Percentiles rank a stretch among this genome's conserved stretches.
Evolutionary conservation across 352 stramenopile genomes (phyloP).

Genomic region (Globisporangium spinosum): DNA sequence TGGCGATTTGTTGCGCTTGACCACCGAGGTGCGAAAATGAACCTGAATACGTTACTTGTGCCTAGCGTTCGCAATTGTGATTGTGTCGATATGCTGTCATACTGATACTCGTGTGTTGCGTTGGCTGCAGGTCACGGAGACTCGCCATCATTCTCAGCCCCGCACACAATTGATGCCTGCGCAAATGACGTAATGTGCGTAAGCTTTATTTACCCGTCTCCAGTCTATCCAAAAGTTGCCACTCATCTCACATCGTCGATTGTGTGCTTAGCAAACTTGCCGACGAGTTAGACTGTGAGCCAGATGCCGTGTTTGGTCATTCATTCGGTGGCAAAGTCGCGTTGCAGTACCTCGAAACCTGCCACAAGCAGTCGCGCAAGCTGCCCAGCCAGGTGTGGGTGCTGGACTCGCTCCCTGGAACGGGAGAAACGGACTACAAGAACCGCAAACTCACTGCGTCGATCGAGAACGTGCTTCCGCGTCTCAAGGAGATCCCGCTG

Average conservation of each 20-base stretch:
- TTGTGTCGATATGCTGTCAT: neutral
- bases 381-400: constrained; percentile 64
- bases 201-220: neutral
- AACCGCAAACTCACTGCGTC: constrained; percentile 58
- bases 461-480: constrained; percentile 66
- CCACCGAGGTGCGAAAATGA: constrained; percentile 43
- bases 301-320: constrained; percentile 63
- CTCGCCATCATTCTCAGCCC: constrained; percentile 56
- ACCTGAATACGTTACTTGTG: neutral
- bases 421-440: constrained; percentile 56
- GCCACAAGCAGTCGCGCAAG: constrained; percentile 33
- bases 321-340: constrained; percentile 83
- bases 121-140: constrained; percentile 54
- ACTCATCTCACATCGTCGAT: neutral
- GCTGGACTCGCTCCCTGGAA: constrained; percentile 66
- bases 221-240: neutral
- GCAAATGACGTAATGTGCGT: constrained; percentile 66
- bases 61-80: neutral
- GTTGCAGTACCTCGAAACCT: constrained; percentile 60
- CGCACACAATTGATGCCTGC: constrained; percentile 63
- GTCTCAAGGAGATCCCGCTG: constrained; percentile 67
- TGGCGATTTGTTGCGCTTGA: constrained; percentile 69
- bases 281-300: constrained; percentile 45
- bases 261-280: constrained; percentile 37
- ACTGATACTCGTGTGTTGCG: neutral